phyloP scores from a whole-genome alignment of 768 basidiomycete genomes.

The Mycena metata region DNA sequence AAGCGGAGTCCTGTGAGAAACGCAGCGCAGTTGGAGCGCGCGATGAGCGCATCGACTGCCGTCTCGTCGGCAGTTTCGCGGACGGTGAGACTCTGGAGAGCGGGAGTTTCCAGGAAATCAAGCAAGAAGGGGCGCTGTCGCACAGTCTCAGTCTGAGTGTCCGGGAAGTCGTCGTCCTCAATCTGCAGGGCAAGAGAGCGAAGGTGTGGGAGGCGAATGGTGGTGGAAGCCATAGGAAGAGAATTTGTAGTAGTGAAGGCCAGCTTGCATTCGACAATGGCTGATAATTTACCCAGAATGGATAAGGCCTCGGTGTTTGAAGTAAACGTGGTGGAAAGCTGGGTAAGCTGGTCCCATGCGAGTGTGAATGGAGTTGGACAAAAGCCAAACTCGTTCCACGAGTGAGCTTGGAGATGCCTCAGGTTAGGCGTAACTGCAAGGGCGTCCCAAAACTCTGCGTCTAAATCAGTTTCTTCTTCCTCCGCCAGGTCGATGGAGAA shows the following conservation, averaged over 20 bases:
- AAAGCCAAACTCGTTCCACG: neutral
- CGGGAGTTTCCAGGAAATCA: constrained; percentile 5
- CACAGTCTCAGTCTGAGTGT: no score
- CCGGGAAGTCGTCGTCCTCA: neutral
- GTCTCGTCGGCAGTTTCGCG: constrained; percentile 8
- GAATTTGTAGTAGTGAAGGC: neutral
- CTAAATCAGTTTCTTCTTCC: no score
- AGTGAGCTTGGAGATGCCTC: neutral
- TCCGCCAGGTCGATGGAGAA: neutral
- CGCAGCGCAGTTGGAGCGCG: constrained; percentile 18
- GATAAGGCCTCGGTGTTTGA: constrained; percentile 9
- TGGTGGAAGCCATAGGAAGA: neutral
- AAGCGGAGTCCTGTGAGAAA: constrained; percentile 2
- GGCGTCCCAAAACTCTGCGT: neutral
- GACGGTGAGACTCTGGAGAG: constrained; percentile 3
- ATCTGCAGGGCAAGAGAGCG: constrained; percentile 1
- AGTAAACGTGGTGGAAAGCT: constrained; percentile 10
- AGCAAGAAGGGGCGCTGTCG: constrained; percentile 4
- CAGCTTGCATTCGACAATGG: constrained; percentile 15
- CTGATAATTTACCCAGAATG: neutral
- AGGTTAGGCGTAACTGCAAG: constrained; percentile 10
- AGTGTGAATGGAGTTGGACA: constrained; percentile 10
- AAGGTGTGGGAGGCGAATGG: constrained; percentile 8
- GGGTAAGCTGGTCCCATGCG: constrained; percentile 27
- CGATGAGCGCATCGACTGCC: constrained; percentile 8